Base-by-base conservation (phyloP, 108 stramenopile species). In the Cyclotella baltica region DNA sequence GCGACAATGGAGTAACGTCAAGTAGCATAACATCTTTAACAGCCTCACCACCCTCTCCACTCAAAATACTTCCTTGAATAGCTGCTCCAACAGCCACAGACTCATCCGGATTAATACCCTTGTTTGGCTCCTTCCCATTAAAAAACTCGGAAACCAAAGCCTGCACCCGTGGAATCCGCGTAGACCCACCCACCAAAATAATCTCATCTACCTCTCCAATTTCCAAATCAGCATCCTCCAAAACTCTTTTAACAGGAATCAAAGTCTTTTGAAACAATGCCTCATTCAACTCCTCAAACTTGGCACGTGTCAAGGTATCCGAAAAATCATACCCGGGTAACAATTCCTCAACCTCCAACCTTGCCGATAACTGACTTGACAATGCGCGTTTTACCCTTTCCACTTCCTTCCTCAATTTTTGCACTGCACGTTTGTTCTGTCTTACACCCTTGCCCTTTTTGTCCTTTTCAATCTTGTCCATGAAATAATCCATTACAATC, bases 71-170 rank as follows among this genome's bases (percentile, higher is more conserved):
- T 3, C 96, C 98, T 83, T 98, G 97, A 50, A 98, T 97, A 27
- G 98, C 98, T 38, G 98, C 98, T 33, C 98, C 98, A 69, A 92
- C 95, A 18, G 98, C 99, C 25, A 99, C 98, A 27, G 97, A 96
- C 83, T 99, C 98, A 79, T 99, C 98, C 46, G 98, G 97, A 81
- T 98, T 98, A 70, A 99, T 93, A 55, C 93, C 91, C 70, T 90
- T 88, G 37, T 86, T 88, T 2, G 90, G 88, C 78, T 98, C 96
- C 88, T 98, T 99, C 38, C 99, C 98, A 58, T 89, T 90, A 85
- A 98, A 99, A 82, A 80, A 98, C 58, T 98, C 97, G 63, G 90
- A 93, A 46, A 99, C 70, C 35, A 99, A 83, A 50, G 80, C 58
- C 84, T 98, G 98, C 15, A 99, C 89, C 81, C 95, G 94, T 30